These are phyloP conservation scores for Rhizodiscina lignyota DNA, from an alignment of 495 filamentous ascomycete species.

Conservation along the genomic window DNA sequence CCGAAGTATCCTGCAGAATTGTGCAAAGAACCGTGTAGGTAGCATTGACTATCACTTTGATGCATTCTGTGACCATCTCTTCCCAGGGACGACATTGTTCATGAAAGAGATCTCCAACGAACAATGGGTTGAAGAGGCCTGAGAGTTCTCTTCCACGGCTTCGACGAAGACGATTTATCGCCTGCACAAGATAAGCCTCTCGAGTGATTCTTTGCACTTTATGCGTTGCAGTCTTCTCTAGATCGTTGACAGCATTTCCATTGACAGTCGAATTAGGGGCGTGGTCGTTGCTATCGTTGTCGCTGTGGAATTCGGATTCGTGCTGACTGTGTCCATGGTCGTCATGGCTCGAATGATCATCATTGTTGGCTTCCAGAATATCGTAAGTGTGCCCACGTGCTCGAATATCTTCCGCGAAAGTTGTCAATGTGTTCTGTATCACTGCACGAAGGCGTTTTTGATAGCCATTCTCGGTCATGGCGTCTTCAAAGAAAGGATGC, in stretches of 20 bases:
- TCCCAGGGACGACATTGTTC: neutral
- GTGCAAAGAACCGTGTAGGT: neutral
- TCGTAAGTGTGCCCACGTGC: constrained; percentile 27
- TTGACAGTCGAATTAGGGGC: too few relatives aligned
- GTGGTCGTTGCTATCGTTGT: constrained; percentile 2
- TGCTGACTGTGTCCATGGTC: too few relatives aligned
- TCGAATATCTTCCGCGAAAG: constrained; percentile 35
- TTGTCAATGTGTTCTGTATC: constrained; percentile 37
- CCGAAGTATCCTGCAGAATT: neutral
- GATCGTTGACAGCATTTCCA: too few relatives aligned
- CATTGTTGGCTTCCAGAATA: constrained; percentile 12
- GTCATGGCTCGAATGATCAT: neutral
- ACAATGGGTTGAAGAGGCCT: constrained; percentile 2
- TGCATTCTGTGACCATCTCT: neutral
- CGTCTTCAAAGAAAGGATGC: constrained; percentile 36
- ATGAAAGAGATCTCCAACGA: constrained; percentile 1
- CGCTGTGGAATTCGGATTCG: constrained; percentile 1
- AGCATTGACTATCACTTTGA: neutral
- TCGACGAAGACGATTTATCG: neutral
- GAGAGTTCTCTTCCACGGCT: constrained; percentile 4
- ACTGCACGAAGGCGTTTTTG: constrained; percentile 41
- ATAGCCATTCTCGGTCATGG: constrained; percentile 18
- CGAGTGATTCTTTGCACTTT: neutral
- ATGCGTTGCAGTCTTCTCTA: too few relatives aligned
- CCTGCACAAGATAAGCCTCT: neutral